Evolutionary conservation across 331 rosid genomes (phyloP), one percentile per base, ranked within the genome.

Genomic region (Rosa hybrid): DNA sequence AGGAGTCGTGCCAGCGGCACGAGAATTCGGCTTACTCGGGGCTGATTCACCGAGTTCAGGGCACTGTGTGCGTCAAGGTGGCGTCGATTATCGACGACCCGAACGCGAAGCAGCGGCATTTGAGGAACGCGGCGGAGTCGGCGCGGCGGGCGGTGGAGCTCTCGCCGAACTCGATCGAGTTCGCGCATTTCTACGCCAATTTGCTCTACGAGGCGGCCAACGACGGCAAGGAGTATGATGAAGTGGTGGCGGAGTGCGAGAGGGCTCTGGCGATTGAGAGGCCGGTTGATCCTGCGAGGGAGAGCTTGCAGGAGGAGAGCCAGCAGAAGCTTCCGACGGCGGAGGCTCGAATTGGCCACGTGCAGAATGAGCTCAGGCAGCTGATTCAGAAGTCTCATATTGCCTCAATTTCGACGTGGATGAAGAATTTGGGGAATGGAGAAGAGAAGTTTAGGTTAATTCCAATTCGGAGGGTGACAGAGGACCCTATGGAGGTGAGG

Each of bases 401-500:
- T 8, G 89, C 92, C 44, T 87, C 98, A 0, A 49, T 90, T 72
- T 92, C 97, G 3, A 84, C 93, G 17, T 94, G 96, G 98, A 91
- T 94, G 98, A 94, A 94, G 81, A 92, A 88, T 82, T 75, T 94
- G 82, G 90, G 97, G 44, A 89, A 77, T 77, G 98, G 97, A 74
- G 97, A 94, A 39, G 96, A 92, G 68, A 92, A 91, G 81, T 86
- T 92, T 68, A 82, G 96, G 85, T 71, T 92, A 77, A 94, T 92
- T 89, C 97, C 98, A 0, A 80, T 94, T 25, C 83, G 97, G 83
- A 86, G 96, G 85, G 82, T 82, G 27, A 30, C 87, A 0, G 97
- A 94, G 85, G 98, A 94, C 71, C 98, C 98, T 0, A 89, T 94
- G 98, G 98, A 94, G 92, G 78, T 80, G 53, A 86, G 89, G 87